phyloP scores from a whole-genome alignment of 2,329 filamentous ascomycete genomes.

The Mycosphaerella arachidis region DNA sequence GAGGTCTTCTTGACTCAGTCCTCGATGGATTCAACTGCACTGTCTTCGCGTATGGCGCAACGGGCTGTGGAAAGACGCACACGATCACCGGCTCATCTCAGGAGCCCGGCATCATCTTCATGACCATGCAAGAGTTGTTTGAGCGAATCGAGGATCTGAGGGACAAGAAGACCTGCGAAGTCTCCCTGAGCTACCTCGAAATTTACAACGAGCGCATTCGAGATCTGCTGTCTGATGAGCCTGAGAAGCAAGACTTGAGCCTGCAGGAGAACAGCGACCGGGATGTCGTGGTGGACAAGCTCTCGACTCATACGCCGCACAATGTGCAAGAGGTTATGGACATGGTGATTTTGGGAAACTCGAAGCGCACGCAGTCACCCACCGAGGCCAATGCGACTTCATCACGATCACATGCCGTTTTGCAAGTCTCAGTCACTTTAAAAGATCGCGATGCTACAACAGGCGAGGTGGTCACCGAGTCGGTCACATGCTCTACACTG shows the following conservation, averaged over 20 bases:
- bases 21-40: slow-evolving; percentile 98
- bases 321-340: slow-evolving; percentile 98
- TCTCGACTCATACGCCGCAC: slow-evolving; percentile 85
- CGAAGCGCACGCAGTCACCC: slow-evolving; percentile 89
- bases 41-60: slow-evolving; percentile 96
- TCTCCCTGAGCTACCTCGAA: slow-evolving; percentile 91
- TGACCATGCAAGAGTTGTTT: slow-evolving; percentile 98
- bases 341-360: slow-evolving; percentile 94
- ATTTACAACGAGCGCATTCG: slow-evolving; percentile 99
- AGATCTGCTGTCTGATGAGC: slow-evolving; percentile 61
- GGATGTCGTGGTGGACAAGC: slow-evolving; percentile 80
- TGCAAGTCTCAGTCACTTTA: slow-evolving; percentile 93
- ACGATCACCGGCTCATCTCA: slow-evolving; percentile 87
- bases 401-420: slow-evolving; percentile 90
- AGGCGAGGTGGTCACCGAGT: slow-evolving; percentile 58
- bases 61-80: slow-evolving; percentile 96
- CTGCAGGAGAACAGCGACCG: slow-evolving; percentile 92
- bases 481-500: slow-evolving; percentile 94
- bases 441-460: slow-evolving; percentile 90
- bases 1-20: slow-evolving; percentile 84
- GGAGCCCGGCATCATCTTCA: slow-evolving; percentile 94
- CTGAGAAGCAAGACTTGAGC: slow-evolving; percentile 74
- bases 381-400: slow-evolving; percentile 97
- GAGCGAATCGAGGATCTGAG: slow-evolving; percentile 87
- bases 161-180: slow-evolving; percentile 81